Evolutionary conservation across 1,139 yeast species (phyloP).

Genomic region (Starmera stellimalicola): DNA sequence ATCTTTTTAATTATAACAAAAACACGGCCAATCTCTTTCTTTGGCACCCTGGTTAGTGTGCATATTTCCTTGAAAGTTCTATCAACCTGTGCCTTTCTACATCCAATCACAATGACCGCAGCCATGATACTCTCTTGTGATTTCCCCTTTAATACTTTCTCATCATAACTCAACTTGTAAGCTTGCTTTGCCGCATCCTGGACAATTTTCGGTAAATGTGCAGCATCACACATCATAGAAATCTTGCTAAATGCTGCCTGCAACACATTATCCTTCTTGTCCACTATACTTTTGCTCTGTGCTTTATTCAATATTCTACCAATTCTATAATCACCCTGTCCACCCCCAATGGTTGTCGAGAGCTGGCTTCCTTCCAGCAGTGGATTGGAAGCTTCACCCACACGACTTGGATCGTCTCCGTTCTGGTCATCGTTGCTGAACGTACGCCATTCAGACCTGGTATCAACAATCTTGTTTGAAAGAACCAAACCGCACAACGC

Average conservation of each 20-base stretch:
- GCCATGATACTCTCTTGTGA: constrained; percentile 95
- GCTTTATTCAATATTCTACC: constrained; percentile 88
- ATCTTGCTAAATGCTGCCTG: constrained; percentile 87
- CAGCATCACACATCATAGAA: constrained; percentile 95
- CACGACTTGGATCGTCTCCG: constrained; percentile 98
- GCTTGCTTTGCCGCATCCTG: constrained; percentile 98
- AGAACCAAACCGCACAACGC: constrained; percentile 93
- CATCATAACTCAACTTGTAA: constrained; percentile 85
- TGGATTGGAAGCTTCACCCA: constrained; percentile 97
- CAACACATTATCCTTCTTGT: constrained; percentile 77
- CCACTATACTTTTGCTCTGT: constrained; percentile 78
- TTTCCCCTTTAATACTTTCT: constrained; percentile 78
- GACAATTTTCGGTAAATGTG: constrained; percentile 86
- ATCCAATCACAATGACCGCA: constrained; percentile 89
- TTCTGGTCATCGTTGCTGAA: constrained; percentile 95
- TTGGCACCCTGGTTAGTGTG: constrained; percentile 89
- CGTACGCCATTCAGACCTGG: constrained; percentile 98
- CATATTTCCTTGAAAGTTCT: constrained; percentile 94
- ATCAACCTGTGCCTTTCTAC: constrained; percentile 90
- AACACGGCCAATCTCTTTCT: constrained; percentile 87
- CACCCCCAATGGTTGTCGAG: constrained; percentile 85
- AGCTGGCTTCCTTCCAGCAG: constrained; percentile 84
- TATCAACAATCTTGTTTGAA: constrained; percentile 88
- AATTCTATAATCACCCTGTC: constrained; percentile 58
- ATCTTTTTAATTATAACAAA: constrained; percentile 75